Evolutionary conservation across 352 stramenopile genomes (phyloP).

Genomic region (Globisporangium alternatum): DNA sequence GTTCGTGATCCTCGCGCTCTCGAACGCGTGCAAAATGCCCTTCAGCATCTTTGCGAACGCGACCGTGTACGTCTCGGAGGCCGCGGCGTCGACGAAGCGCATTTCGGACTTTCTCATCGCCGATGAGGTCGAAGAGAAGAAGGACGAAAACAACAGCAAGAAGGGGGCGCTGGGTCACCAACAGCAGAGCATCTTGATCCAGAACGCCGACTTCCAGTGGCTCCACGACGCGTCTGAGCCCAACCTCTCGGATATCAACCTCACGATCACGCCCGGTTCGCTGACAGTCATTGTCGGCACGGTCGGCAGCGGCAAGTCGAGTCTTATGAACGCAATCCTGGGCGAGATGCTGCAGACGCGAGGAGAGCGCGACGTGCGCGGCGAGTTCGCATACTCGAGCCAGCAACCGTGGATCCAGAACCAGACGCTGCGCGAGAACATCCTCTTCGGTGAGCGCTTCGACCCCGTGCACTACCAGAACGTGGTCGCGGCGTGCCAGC

Average conservation of each 20-base stretch:
- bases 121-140: slow-evolving; percentile 30
- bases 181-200: slow-evolving; percentile 13
- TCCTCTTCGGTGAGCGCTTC: slow-evolving; percentile 46
- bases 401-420: slow-evolving; percentile 57
- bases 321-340: slow-evolving; percentile 43
- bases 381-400: slow-evolving; percentile 36
- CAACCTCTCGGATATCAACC: slow-evolving; percentile 39
- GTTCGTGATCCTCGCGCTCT: slow-evolving; percentile 92
- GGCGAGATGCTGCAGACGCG: slow-evolving; percentile 41
- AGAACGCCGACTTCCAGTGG: slow-evolving; percentile 35
- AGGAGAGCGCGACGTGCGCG: slow-evolving; percentile 22
- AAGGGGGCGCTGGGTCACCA: not conserved
- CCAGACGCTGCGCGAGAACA: slow-evolving; percentile 49
- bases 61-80: slow-evolving; percentile 45
- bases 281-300: slow-evolving; percentile 43
- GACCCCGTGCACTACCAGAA: slow-evolving; percentile 38
- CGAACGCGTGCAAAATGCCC: slow-evolving; percentile 49
- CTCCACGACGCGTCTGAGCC: slow-evolving; percentile 16
- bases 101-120: slow-evolving; percentile 40
- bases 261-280: slow-evolving; percentile 50
- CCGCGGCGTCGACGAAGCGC: slow-evolving; percentile 35
- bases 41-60: slow-evolving; percentile 56
- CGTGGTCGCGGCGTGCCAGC: slow-evolving; percentile 71
- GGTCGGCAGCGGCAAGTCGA: slow-evolving; percentile 53
- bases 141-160: slow-evolving; percentile 2